A percentile compares a stretch with the other conserved stretches of the same genome.
Evolutionary conservation across 768 basidiomycete genomes (phyloP).

Genomic region (Suillus placidus): DNA sequence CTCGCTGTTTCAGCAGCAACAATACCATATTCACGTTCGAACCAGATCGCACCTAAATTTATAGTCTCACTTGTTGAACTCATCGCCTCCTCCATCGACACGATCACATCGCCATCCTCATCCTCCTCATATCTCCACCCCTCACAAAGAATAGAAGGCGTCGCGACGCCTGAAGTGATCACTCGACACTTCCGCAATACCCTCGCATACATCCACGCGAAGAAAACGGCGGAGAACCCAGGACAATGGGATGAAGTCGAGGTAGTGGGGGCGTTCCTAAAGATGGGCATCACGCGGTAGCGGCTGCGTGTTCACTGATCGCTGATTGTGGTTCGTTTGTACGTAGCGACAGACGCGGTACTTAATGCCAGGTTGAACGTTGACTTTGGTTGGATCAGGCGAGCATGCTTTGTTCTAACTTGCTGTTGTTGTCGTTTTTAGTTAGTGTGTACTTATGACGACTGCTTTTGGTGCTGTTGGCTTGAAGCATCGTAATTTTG

Average conservation of each 20-base stretch:
- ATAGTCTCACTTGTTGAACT: conserved; percentile 96
- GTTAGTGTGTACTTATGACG: conserved; percentile 5
- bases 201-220: conserved; percentile 75
- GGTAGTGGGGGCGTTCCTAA: conserved; percentile 82
- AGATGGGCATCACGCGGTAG: conserved; percentile 80
- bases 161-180: conserved; percentile 93
- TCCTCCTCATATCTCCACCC: conserved; percentile 72
- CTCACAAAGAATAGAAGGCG: conserved; percentile 87
- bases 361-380: conserved; percentile 1
- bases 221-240: conserved; percentile 51
- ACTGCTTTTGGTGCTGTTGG: not conserved
- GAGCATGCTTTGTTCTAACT: conserved; percentile 4
- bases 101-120: conserved; percentile 66
- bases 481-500: not conserved
- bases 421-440: conserved; percentile 9
- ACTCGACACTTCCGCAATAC: conserved; percentile 92
- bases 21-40: not conserved
- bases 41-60: conserved; percentile 90
- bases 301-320: not conserved
- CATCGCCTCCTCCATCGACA: conserved; percentile 93
- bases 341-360: not conserved
- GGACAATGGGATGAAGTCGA: conserved; percentile 85
- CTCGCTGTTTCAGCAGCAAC: conserved; percentile 1
- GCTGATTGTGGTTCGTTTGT: conserved; percentile 1
- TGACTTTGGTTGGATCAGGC: not conserved